Evolutionary conservation across 768 basidiomycete species (phyloP).

Genomic region (Suillus discolor): DNA sequence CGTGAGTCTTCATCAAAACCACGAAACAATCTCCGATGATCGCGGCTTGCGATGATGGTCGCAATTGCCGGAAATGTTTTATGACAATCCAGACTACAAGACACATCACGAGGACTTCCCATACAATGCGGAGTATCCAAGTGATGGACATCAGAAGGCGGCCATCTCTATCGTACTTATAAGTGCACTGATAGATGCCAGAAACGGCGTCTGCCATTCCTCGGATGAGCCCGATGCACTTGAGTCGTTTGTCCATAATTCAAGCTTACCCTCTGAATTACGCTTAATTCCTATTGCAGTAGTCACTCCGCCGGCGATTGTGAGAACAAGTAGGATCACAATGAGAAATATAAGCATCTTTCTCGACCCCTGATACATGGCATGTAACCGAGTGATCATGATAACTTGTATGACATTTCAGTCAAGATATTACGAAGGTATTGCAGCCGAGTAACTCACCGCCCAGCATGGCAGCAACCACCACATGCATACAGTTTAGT

Average conservation of each 20-base stretch:
- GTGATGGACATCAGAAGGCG: neutral
- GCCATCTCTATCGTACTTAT: neutral
- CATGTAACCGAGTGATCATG: constrained; percentile 4
- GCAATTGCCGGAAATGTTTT: neutral
- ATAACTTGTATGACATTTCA: neutral
- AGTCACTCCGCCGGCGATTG: neutral
- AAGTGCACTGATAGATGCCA: neutral
- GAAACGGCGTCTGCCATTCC: neutral
- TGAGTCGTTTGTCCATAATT: neutral
- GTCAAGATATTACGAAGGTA: neutral
- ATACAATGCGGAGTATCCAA: constrained; percentile 2
- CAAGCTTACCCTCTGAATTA: neutral
- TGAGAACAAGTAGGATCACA: neutral
- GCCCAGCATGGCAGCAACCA: neutral
- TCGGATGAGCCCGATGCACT: neutral
- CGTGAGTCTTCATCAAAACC: neutral
- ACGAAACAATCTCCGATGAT: neutral
- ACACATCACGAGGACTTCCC: neutral
- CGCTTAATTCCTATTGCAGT: neutral
- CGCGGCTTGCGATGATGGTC: neutral
- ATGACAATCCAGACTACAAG: neutral
- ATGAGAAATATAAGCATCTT: constrained; percentile 1
- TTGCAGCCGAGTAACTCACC: neutral
- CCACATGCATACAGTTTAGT: neutral
- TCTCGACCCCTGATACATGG: constrained; percentile 1